Evolutionary conservation across 1,139 yeast genomes (phyloP).

Genomic region (Pichia sp.): DNA sequence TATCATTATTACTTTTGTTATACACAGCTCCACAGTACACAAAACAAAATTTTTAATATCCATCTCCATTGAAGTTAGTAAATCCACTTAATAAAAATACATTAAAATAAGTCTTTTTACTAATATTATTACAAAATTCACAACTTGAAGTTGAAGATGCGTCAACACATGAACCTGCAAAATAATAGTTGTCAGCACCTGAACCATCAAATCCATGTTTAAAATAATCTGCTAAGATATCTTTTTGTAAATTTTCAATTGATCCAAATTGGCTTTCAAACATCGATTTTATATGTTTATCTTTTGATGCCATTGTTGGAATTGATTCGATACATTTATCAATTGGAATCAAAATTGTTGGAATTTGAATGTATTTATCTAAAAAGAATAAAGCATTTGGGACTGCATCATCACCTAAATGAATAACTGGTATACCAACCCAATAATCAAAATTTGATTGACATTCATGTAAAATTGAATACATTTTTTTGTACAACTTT

Average conservation of each 20-base stretch:
- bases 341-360: slow-evolving; percentile 63
- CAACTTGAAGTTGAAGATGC: slow-evolving; percentile 73
- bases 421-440: slow-evolving; percentile 75
- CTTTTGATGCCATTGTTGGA: slow-evolving; percentile 39
- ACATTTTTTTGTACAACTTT: slow-evolving; percentile 58
- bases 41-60: slow-evolving; percentile 29
- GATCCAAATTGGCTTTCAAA: slow-evolving; percentile 51
- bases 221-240: slow-evolving; percentile 59
- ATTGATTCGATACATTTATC: slow-evolving; percentile 49
- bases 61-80: slow-evolving; percentile 72
- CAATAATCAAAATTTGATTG: slow-evolving; percentile 55
- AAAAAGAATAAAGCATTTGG: slow-evolving; percentile 71
- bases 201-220: slow-evolving; percentile 72
- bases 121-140: slow-evolving; percentile 67
- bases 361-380: slow-evolving; percentile 72
- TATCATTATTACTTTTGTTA: background rate
- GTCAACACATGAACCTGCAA: slow-evolving; percentile 76
- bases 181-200: slow-evolving; percentile 72
- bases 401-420: slow-evolving; percentile 70
- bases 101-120: slow-evolving; percentile 58
- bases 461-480: slow-evolving; percentile 52
- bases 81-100: slow-evolving; percentile 62
- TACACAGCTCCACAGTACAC: background rate
- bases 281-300: slow-evolving; percentile 43
- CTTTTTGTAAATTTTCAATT: slow-evolving; percentile 42